Evolutionary conservation across 768 basidiomycete species (phyloP).

Genomic region (Hysterangium stoloniferum): DNA sequence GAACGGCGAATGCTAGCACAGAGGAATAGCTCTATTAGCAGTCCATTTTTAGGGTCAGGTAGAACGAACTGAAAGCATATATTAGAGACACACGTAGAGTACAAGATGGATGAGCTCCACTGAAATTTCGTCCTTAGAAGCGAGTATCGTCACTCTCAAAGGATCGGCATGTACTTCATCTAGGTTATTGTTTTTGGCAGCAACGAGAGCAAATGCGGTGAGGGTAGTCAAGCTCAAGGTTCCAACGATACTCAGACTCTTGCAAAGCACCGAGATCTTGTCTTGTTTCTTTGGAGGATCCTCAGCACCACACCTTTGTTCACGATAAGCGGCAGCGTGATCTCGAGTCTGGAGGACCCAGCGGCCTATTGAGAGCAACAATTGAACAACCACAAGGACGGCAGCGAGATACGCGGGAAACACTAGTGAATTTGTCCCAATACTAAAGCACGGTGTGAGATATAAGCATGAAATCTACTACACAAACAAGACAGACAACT

Average conservation of each 20-base stretch:
- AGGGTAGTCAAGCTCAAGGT: conserved; percentile 42
- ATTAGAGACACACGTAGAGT: conserved; percentile 1
- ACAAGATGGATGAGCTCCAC: neutral
- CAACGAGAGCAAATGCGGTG: conserved; percentile 36
- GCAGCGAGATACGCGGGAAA: conserved; percentile 31
- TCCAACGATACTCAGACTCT: conserved; percentile 37
- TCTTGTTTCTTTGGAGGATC: conserved; percentile 14
- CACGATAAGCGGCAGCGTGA: no score
- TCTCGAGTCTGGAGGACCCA: no score
- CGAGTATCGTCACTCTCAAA: conserved; percentile 16
- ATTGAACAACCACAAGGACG: conserved; percentile 28
- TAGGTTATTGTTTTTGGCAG: conserved; percentile 24
- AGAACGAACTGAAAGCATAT: conserved; percentile 21
- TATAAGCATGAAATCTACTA: no score
- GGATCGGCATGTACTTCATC: conserved; percentile 11
- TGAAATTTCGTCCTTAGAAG: conserved; percentile 28
- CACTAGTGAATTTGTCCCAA: conserved; percentile 21
- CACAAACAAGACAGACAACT: no score
- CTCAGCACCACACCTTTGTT: no score
- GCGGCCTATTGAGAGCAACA: conserved; percentile 22
- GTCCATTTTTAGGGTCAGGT: no score
- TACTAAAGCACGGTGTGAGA: no score
- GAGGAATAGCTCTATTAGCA: neutral
- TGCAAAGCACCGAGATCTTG: conserved; percentile 24
- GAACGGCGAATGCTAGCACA: neutral